A percentile compares a stretch with the other conserved stretches of the same genome.
Conservation (phyloP, 2,329 filamentous ascomycete genomes). For the Sordariomycetes sp. region DNA sequence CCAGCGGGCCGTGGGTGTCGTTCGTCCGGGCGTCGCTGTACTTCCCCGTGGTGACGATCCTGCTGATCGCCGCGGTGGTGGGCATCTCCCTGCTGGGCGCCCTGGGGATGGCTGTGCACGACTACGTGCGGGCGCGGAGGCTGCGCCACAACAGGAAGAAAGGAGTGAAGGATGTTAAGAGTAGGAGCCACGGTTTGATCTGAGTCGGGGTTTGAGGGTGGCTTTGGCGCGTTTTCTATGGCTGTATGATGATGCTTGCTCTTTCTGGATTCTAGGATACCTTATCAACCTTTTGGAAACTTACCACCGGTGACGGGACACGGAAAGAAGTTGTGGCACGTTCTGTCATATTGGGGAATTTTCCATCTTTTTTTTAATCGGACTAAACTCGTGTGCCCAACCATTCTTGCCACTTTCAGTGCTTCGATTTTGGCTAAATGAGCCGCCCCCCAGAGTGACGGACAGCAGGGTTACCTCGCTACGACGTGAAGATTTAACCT, state of each 20-base stretch:
- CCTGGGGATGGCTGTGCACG: neutral
- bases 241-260: neutral
- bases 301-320: too few relatives aligned
- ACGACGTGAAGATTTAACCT: neutral
- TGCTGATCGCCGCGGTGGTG: neutral
- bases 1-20: neutral
- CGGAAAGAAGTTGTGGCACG: too few relatives aligned
- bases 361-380: too few relatives aligned
- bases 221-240: neutral
- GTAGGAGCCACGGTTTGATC: conserved; percentile 2
- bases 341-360: too few relatives aligned
- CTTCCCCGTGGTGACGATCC: conserved; percentile 1
- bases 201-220: neutral
- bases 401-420: neutral
- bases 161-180: neutral
- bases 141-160: neutral
- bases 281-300: too few relatives aligned
- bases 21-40: conserved; percentile 1
- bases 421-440: neutral
- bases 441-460: neutral
- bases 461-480: neutral
- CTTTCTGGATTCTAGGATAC: neutral
- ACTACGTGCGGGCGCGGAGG: neutral
- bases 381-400: neutral
- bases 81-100: neutral